Evolutionary conservation across 169 alveolate genomes (phyloP).

Genomic region (Plasmodium chabaudi): DNA sequence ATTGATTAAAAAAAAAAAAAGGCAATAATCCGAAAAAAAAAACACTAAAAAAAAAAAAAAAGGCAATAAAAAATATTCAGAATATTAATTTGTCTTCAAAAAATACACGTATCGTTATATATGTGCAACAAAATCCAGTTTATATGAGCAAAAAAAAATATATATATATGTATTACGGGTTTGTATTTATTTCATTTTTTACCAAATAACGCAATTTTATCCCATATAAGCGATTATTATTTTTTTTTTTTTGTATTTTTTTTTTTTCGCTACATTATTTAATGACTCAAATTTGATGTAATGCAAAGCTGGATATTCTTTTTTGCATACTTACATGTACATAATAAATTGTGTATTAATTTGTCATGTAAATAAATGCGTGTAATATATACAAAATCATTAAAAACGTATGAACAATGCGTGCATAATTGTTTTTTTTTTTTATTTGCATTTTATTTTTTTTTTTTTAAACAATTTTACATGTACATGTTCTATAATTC

Average conservation of each 20-base stretch:
- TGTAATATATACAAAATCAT: too few species aligned
- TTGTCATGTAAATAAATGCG: too few species aligned
- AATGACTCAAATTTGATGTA: slow-evolving; percentile 1
- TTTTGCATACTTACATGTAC: slow-evolving; percentile 1
- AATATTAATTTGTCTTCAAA: background rate
- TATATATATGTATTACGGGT: background rate
- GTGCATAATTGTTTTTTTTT: too few species aligned
- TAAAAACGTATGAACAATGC: background rate
- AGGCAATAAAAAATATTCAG: background rate
- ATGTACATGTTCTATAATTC: too few species aligned
- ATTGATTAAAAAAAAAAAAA: background rate
- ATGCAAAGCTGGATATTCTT: background rate
- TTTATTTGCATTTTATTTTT: too few species aligned
- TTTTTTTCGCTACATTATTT: background rate
- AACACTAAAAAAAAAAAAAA: background rate
- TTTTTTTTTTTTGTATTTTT: too few species aligned
- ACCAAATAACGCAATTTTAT: background rate
- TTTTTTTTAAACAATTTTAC: too few species aligned
- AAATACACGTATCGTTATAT: background rate
- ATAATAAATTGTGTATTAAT: background rate
- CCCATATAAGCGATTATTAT: background rate
- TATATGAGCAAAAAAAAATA: background rate
- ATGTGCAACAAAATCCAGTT: background rate
- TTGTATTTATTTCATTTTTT: background rate
- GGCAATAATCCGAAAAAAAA: background rate